These are phyloP conservation scores for Gentiana straminea DNA, from an alignment of 257 asterid species.

Conservation along the genomic window DNA sequence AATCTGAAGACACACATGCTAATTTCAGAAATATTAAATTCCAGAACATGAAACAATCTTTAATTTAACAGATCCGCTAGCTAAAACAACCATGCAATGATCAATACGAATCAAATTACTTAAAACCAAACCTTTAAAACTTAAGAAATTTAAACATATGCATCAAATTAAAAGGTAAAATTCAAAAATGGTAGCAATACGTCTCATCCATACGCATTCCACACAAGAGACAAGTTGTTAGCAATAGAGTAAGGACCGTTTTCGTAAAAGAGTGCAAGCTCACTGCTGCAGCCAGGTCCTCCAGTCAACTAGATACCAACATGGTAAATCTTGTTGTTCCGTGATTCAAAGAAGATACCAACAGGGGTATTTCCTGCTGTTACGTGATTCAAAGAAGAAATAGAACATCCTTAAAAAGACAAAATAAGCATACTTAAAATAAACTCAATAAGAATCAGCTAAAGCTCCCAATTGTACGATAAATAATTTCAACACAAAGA, in stretches of 20 bases:
- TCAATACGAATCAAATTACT: background rate
- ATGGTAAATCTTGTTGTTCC: constrained; percentile 3
- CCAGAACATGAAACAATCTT: too few relatives aligned
- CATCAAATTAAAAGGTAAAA: background rate
- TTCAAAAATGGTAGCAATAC: background rate
- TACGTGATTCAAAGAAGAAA: constrained; percentile 84
- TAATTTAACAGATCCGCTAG: constrained; percentile 17
- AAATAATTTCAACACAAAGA: too few relatives aligned
- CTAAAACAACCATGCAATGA: constrained; percentile 1
- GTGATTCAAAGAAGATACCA: constrained; percentile 6
- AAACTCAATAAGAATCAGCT: background rate
- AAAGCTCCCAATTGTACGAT: too few relatives aligned
- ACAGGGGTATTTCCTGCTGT: too few relatives aligned
- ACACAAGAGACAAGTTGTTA: constrained; percentile 2
- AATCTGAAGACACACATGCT: too few relatives aligned
- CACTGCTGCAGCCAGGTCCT: constrained; percentile 11
- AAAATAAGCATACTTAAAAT: background rate
- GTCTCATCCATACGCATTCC: constrained; percentile 6
- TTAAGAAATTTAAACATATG: background rate
- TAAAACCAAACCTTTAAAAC: background rate
- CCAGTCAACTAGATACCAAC: constrained; percentile 8
- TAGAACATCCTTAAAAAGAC: constrained; percentile 61
- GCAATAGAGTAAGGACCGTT: constrained; percentile 4
- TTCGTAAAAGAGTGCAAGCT: constrained; percentile 5
- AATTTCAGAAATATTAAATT: too few relatives aligned